Evolutionary conservation across 2,329 filamentous ascomycete genomes (phyloP).

Genomic region (Fusarium avenaceum): DNA sequence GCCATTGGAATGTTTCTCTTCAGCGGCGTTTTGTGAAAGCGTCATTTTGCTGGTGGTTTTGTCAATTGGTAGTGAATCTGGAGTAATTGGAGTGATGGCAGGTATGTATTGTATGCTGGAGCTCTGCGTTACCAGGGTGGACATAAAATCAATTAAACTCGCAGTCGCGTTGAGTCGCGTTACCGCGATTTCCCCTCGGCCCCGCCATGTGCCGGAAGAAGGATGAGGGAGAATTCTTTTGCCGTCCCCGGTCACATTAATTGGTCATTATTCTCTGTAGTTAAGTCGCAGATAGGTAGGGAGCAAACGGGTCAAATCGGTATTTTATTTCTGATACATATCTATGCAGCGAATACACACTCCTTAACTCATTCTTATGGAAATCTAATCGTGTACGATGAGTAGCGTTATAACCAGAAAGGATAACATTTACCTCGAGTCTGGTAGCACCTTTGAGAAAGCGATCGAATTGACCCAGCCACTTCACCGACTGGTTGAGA

Average conservation of each 20-base stretch:
- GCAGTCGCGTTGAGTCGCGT: constrained; percentile 28
- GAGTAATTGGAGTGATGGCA: background rate
- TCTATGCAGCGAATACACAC: no score
- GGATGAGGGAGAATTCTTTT: constrained; percentile 7
- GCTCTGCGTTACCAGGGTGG: background rate
- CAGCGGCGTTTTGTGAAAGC: constrained; percentile 21
- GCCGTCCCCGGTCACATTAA: background rate
- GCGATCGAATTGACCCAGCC: no score
- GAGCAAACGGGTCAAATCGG: no score
- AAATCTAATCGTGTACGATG: no score
- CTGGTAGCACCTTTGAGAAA: no score
- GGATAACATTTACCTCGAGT: no score
- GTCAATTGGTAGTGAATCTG: background rate
- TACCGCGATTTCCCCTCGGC: constrained; percentile 16
- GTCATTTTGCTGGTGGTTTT: constrained; percentile 35
- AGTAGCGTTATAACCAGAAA: no score
- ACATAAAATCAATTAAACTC: constrained; percentile 39
- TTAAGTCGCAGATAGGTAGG: no score
- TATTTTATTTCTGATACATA: no score
- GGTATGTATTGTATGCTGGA: background rate
- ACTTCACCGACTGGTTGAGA: no score
- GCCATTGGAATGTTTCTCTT: constrained; percentile 27
- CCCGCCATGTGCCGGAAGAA: constrained; percentile 5
- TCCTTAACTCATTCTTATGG: no score
- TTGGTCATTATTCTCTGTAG: no score